Evolutionary conservation across 73 alveolate species (phyloP).

Genomic region (Stentor coeruleus): DNA sequence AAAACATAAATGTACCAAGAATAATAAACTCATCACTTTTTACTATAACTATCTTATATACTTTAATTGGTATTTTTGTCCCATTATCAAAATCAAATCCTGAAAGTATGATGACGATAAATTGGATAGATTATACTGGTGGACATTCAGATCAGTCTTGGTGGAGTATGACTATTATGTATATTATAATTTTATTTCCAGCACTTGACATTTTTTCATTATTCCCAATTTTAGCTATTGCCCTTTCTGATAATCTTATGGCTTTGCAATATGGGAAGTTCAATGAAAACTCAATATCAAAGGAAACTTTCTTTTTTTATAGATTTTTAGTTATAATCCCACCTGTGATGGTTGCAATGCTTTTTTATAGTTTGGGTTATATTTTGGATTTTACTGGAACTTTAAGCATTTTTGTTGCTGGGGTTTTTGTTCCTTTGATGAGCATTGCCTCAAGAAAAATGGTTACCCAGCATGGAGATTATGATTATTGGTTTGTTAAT

Average conservation of each 20-base stretch:
- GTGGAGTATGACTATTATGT: background rate
- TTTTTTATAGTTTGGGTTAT: background rate
- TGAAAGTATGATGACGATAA: background rate
- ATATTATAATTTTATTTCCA: background rate
- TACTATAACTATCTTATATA: background rate
- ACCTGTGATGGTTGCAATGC: background rate
- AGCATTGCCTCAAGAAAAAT: background rate
- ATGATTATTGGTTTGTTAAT: background rate
- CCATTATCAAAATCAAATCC: background rate
- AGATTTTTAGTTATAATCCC: background rate
- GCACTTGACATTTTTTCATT: background rate
- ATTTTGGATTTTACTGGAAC: constrained; percentile 12
- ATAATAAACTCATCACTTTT: background rate
- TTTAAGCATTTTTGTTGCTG: background rate
- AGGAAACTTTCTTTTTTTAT: background rate
- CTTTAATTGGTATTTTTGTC: background rate
- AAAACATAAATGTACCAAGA: background rate
- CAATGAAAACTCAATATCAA: background rate
- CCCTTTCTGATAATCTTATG: constrained; percentile 8
- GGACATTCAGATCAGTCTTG: background rate
- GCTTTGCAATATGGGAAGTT: background rate
- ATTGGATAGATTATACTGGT: constrained; percentile 23
- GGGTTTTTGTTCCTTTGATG: background rate
- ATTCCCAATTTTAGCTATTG: background rate
- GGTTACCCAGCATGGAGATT: background rate